phyloP scores from a whole-genome alignment of 2,329 filamentous ascomycete genomes.

The Alternaria triticimaculans region DNA sequence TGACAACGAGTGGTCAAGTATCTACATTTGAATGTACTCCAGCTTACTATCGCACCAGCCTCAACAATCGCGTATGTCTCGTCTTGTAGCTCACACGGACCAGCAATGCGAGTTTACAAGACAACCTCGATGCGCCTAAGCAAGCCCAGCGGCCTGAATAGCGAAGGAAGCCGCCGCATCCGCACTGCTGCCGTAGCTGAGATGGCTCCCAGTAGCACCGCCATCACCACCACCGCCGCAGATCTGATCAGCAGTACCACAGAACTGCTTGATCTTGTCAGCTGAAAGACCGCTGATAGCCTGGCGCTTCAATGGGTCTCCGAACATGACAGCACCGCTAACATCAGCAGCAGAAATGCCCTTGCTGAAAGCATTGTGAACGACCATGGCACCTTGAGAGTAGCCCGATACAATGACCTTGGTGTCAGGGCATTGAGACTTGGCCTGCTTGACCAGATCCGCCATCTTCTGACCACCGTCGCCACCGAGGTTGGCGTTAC shows the following conservation, averaged over 20 bases:
- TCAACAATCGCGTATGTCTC: neutral
- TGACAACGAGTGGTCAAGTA: slow-evolving; percentile 4
- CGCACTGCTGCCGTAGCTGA: slow-evolving; percentile 38
- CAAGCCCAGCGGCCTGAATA: slow-evolving; percentile 33
- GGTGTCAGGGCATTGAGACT: slow-evolving; percentile 38
- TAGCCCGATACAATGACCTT: slow-evolving; percentile 45
- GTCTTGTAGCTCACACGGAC: neutral
- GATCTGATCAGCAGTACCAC: slow-evolving; percentile 31
- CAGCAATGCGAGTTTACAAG: neutral
- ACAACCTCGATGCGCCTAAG: neutral
- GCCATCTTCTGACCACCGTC: slow-evolving; percentile 39
- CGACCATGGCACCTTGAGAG: slow-evolving; percentile 44
- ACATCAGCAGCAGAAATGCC: slow-evolving; percentile 32
- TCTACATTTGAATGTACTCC: slow-evolving; percentile 6
- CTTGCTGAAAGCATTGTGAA: slow-evolving; percentile 39
- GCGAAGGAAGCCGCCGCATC: slow-evolving; percentile 36
- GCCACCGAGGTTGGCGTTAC: slow-evolving; percentile 33
- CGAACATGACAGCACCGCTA: slow-evolving; percentile 36
- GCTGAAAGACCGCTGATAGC: slow-evolving; percentile 25
- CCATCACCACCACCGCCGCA: slow-evolving; percentile 35
- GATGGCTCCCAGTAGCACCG: slow-evolving; percentile 34
- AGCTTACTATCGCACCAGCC: neutral
- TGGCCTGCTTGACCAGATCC: slow-evolving; percentile 27
- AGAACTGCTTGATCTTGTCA: slow-evolving; percentile 38
- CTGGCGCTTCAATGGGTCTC: slow-evolving; percentile 40